A percentile compares a stretch with the other conserved stretches of the same genome.
Conservation (phyloP, 2,329 filamentous ascomycete genomes). For the Chalaropsis ovoidea region DNA sequence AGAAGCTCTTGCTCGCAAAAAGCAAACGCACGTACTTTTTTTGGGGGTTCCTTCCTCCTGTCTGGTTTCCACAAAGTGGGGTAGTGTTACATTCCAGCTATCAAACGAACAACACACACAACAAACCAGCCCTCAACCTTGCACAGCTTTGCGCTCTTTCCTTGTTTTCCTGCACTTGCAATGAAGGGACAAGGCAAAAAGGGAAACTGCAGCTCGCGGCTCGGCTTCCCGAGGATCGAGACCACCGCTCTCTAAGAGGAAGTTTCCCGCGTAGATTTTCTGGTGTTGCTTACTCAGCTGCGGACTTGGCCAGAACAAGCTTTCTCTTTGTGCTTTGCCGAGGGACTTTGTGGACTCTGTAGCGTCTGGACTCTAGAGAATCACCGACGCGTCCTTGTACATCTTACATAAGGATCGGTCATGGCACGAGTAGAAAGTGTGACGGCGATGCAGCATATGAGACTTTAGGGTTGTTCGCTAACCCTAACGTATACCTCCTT, state of each 20-base stretch:
- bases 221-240: background rate
- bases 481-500: too few species aligned
- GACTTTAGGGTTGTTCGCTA: too few species aligned
- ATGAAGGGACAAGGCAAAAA: too few species aligned
- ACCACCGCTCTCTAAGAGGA: background rate
- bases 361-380: too few species aligned
- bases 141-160: background rate
- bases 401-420: too few species aligned
- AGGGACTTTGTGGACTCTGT: too few species aligned
- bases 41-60: constrained; percentile 5
- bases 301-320: too few species aligned
- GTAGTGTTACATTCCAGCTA: constrained; percentile 7
- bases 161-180: background rate
- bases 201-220: background rate
- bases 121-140: background rate
- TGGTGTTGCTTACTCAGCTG: background rate
- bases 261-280: background rate
- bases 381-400: too few species aligned
- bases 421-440: too few species aligned
- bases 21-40: background rate
- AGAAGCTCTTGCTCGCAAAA: background rate
- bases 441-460: too few species aligned
- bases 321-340: too few species aligned
- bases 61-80: constrained; percentile 7
- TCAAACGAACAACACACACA: background rate